Percentiles rank a stretch among this genome's conserved stretches.
Evolutionary conservation across 2,329 filamentous ascomycete genomes (phyloP).

Genomic region (Alternaria brassicicola): DNA sequence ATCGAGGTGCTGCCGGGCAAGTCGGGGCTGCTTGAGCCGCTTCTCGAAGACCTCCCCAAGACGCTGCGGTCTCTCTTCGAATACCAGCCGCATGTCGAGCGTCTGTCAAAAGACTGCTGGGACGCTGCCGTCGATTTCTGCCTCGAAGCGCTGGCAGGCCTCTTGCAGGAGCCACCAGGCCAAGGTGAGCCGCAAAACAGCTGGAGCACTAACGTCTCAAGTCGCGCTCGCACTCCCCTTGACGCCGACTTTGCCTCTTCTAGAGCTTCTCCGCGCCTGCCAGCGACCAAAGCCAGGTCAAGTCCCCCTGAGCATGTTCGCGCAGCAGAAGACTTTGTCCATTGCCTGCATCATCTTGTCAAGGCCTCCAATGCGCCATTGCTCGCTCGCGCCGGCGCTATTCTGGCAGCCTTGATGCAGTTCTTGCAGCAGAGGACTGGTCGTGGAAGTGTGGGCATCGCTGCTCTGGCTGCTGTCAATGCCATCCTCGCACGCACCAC

Average conservation of each 20-base stretch:
- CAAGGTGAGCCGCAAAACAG: slow-evolving; percentile 34
- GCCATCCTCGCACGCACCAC: slow-evolving; percentile 68
- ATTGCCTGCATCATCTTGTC: slow-evolving; percentile 69
- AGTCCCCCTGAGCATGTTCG: slow-evolving; percentile 31
- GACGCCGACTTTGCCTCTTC: slow-evolving; percentile 33
- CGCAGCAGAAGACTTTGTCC: slow-evolving; percentile 54
- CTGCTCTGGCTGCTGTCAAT: slow-evolving; percentile 79
- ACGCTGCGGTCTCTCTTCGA: slow-evolving; percentile 72
- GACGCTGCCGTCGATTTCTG: slow-evolving; percentile 73
- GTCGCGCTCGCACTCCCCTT: slow-evolving; percentile 41
- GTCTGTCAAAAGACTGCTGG: slow-evolving; percentile 74
- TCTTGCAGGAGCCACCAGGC: slow-evolving; percentile 25
- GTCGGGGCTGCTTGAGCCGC: slow-evolving; percentile 70
- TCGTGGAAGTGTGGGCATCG: slow-evolving; percentile 70
- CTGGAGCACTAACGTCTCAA: slow-evolving; percentile 39
- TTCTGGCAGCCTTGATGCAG: slow-evolving; percentile 63
- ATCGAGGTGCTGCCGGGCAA: slow-evolving; percentile 71
- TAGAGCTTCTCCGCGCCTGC: slow-evolving; percentile 34
- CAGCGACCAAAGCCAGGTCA: slow-evolving; percentile 23
- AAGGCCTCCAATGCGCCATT: slow-evolving; percentile 72
- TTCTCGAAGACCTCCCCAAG: slow-evolving; percentile 80
- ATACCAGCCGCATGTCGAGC: slow-evolving; percentile 78
- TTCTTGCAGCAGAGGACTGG: slow-evolving; percentile 68
- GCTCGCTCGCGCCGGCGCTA: slow-evolving; percentile 59
- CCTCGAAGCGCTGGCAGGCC: slow-evolving; percentile 61